Evolutionary conservation across 306 rosid genomes (phyloP), one percentile per base, ranked within the genome.

Genomic region (Inga leiocalycina): DNA sequence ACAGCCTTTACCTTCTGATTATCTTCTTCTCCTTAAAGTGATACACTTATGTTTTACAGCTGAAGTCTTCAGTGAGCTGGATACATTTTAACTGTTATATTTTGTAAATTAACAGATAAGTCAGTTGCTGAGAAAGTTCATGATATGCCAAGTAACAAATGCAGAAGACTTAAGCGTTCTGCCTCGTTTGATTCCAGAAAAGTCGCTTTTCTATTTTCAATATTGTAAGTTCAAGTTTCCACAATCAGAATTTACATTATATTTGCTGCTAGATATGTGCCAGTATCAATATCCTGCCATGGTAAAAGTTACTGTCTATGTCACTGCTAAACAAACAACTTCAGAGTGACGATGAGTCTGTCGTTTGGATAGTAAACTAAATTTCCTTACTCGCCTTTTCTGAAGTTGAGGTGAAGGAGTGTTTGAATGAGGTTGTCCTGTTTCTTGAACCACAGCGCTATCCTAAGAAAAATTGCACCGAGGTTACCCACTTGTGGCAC

Each of bases 151-250:
- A 92, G 84, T 79, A 93, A 90, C 88, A 89, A 84, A 74, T 91
- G 94, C 92, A 92, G 97, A 88, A 91, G 90, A 91, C 93, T 87
- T 81, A 92, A 90, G 87, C 93, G 97, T 52, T 77, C 89, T 64
- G 88, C 97, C 82, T 95, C 95, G n/a, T 86, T 95, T 52, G 93
- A 92, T 84, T 95, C 98, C 71, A 88, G 98, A 91, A 93, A 92
- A 88, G 90, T 92, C 5, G 98, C 96, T 57, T 88, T 95, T 77
- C 94, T 92, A 51, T 95, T 95, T 91, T 95, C 98, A 78, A 71
- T 95, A 89, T 74, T 93, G 98, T 95, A 87, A 95, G 98, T 81
- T 75, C 87, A 80, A 44, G 20, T 77, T 84, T 54, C 70, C 34
- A 24, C 48, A 35, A 59, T 41, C 35, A 74, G 72, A 76, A 65